Percentiles rank a stretch among this genome's conserved stretches.
phyloP scores from a whole-genome alignment of 495 filamentous ascomycete species.

The Pseudotulostoma volvatum region DNA sequence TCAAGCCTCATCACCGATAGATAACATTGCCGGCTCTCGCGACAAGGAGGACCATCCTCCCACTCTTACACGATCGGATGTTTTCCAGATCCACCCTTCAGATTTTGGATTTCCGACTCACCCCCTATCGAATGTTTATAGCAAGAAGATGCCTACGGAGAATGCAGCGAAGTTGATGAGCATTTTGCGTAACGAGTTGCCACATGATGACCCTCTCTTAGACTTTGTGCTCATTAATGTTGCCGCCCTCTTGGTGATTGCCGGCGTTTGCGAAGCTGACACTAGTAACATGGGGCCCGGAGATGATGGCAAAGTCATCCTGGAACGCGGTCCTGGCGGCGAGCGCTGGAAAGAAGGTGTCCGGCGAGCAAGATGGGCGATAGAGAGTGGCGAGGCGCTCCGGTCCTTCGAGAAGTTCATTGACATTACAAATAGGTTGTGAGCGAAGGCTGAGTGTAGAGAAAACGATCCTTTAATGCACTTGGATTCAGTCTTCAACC shows the following conservation, averaged over 20 bases:
- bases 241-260: conserved; percentile 66
- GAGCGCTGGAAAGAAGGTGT: conserved; percentile 88
- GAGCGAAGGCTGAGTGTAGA: no score
- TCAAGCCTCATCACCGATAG: conserved; percentile 10
- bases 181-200: conserved; percentile 56
- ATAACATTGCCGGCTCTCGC: conserved; percentile 6
- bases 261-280: conserved; percentile 75
- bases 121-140: conserved; percentile 56
- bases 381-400: conserved; percentile 67
- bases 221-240: conserved; percentile 92
- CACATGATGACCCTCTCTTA: conserved; percentile 63
- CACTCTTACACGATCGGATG: conserved; percentile 41
- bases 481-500: no score
- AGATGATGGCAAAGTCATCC: conserved; percentile 55
- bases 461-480: no score
- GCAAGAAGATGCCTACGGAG: conserved; percentile 69
- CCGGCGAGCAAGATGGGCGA: conserved; percentile 63
- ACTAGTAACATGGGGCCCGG: conserved; percentile 60
- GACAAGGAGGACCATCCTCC: no score
- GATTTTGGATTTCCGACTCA: conserved; percentile 76
- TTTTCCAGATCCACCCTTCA: conserved; percentile 56
- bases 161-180: conserved; percentile 69
- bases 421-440: conserved; percentile 32
- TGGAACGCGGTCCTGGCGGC: conserved; percentile 64
- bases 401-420: conserved; percentile 55